These are phyloP conservation scores for Trifolium subterraneum DNA, from an alignment of 306 rosid genomes.

Conservation along the genomic window DNA sequence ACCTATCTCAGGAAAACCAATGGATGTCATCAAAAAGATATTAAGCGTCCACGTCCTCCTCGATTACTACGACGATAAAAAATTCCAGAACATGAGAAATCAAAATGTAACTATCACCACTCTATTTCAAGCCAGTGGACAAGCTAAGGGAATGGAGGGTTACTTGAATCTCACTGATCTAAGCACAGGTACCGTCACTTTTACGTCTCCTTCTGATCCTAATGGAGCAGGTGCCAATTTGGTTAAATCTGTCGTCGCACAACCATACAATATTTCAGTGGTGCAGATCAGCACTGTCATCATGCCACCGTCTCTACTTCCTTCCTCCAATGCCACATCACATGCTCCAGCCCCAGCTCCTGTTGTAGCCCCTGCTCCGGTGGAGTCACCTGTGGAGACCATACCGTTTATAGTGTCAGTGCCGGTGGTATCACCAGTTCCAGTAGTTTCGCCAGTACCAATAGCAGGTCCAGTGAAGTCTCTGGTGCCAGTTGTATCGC, in stretches of 20 bases:
- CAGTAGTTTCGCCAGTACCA: not conserved
- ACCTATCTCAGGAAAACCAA: conserved; percentile 45
- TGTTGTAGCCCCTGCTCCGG: not conserved
- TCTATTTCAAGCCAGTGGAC: conserved; percentile 33
- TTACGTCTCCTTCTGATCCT: conserved; percentile 33
- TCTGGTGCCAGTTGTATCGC: not conserved
- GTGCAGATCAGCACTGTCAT: conserved; percentile 48
- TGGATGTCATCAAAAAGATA: conserved; percentile 40
- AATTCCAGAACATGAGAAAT: conserved; percentile 13
- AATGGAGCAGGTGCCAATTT: conserved; percentile 15
- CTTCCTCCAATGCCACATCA: not conserved
- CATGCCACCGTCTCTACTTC: conserved; percentile 19
- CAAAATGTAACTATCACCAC: conserved; percentile 38
- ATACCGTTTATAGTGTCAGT: not conserved
- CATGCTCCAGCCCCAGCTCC: not conserved
- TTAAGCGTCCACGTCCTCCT: conserved; percentile 53
- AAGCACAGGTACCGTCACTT: conserved; percentile 10
- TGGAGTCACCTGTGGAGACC: not conserved
- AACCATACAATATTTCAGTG: conserved; percentile 50
- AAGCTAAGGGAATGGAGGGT: conserved; percentile 15
- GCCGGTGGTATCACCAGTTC: not conserved
- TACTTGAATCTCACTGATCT: conserved; percentile 36
- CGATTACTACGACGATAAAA: conserved; percentile 38
- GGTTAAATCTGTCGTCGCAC: conserved; percentile 21
- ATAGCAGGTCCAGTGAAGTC: not conserved